phyloP scores from a whole-genome alignment of 345 rosid species.

The Gossypium mustelinum region DNA sequence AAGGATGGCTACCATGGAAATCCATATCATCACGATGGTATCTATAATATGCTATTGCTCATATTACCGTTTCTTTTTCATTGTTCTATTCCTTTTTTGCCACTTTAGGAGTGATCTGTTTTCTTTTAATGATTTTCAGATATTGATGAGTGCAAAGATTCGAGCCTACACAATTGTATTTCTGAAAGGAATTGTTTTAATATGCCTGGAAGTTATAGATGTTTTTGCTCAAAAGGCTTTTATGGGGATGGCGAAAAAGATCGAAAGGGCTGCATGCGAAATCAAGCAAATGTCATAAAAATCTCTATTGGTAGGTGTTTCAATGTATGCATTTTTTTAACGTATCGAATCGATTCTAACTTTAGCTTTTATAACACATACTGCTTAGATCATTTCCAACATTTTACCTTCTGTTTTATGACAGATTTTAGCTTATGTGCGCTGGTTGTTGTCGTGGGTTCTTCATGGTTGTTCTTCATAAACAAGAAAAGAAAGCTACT shows the following conservation, averaged over 20 bases:
- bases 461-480: background rate
- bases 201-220: background rate
- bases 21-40: background rate
- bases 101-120: background rate
- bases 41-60: background rate
- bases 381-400: background rate
- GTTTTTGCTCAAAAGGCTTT: background rate
- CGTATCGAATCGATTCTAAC: background rate
- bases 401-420: background rate
- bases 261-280: too few species aligned
- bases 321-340: background rate
- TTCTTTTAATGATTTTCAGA: background rate
- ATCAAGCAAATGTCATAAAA: background rate
- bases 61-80: background rate
- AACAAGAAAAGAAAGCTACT: conserved; percentile 6
- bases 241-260: background rate
- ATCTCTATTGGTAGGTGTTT: background rate
- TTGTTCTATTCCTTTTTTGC: background rate
- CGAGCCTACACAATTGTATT: background rate
- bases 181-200: background rate
- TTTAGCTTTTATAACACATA: background rate
- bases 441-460: background rate
- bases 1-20: background rate
- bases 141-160: background rate
- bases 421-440: background rate